Percentiles rank a stretch among this genome's conserved stretches.
Conservation (phyloP, 805 yeast species). For the Candida methanosorbosa region DNA sequence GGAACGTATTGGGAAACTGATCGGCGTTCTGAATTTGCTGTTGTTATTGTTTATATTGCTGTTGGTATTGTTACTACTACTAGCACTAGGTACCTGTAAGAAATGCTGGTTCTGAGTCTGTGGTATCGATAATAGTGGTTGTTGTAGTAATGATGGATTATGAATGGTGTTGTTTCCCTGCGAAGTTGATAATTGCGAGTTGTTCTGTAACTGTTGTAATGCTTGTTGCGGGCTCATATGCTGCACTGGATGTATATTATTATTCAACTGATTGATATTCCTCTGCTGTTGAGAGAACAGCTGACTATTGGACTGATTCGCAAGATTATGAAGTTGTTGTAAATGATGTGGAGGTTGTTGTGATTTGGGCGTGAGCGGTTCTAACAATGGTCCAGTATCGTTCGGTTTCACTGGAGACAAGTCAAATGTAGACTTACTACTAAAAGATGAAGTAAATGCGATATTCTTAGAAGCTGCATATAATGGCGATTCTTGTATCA, state of each 20-base stretch:
- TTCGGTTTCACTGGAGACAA: slow-evolving; percentile 48
- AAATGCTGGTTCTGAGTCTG: background rate
- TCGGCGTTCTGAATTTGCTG: slow-evolving; percentile 15
- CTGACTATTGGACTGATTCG: no score
- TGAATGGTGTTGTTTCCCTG: no score
- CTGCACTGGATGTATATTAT: background rate
- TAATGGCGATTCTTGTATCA: slow-evolving; percentile 14
- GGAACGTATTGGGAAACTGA: slow-evolving; percentile 9
- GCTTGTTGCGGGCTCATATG: background rate
- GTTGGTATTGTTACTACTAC: background rate
- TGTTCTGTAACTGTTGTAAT: background rate
- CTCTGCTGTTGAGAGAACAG: background rate
- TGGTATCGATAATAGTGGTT: background rate
- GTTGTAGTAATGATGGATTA: slow-evolving; percentile 3
- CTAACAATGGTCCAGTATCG: slow-evolving; percentile 58
- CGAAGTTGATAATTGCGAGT: no score
- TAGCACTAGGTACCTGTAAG: background rate
- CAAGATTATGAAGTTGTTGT: no score
- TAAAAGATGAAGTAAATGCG: slow-evolving; percentile 56
- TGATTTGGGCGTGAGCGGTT: slow-evolving; percentile 51
- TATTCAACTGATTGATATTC: background rate
- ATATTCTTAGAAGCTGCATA: slow-evolving; percentile 29
- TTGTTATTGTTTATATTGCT: background rate
- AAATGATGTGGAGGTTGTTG: no score
- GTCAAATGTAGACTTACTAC: slow-evolving; percentile 57